Evolutionary conservation across 2,329 filamentous ascomycete species (phyloP), one percentile per base, ranked within the genome.

Genomic region (Ascochyta viciae-villosae): DNA sequence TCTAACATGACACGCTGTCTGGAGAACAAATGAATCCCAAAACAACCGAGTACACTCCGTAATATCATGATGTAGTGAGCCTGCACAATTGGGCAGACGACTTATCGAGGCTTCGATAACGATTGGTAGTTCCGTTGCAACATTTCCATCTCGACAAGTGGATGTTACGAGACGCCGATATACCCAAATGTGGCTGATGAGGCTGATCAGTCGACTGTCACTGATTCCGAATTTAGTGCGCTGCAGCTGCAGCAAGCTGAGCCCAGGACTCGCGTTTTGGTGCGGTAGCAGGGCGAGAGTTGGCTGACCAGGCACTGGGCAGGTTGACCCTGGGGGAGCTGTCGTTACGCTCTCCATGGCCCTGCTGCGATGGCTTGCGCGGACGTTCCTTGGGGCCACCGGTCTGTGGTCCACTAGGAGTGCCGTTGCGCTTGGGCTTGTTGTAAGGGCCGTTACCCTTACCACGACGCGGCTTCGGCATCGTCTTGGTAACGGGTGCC

Each of bases 281-380:
- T 57, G 63, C 29, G 24, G 60, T 54, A 8, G 61, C 54, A 22
- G 62, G 58, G 27, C 71, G 71, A 41, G 60, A 65, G 50, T 59
- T 70, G 47, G 55, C 64, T 19, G 58, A 39, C 72, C 71, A 75
- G 16, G 63, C 50, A 53, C 54, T 69, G 24, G 68, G 47, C 8
- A 64, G 56, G 43, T 71, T 66, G n/a, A 68, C 52, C 19, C 67
- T 68, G 31, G 67, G 43, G 22, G 65, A 51, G 49, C 44, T 66
- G 50, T 61, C 65, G 7, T 68, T 59, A n/a, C 62, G 66, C 26
- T 69, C 64, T 13, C 61, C 60, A 53, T 71, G 66, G 35, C 62
- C 56, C 50, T 71, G 68, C 42, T 72, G 68, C 15, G 72, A 69
- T 8, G 68, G 60, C 53, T 75, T 75, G 24, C 71, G 68, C 22